Evolutionary conservation across 768 basidiomycete genomes (phyloP), one percentile per base, ranked within the genome.

Genomic region (Rhizopogon sp.): DNA sequence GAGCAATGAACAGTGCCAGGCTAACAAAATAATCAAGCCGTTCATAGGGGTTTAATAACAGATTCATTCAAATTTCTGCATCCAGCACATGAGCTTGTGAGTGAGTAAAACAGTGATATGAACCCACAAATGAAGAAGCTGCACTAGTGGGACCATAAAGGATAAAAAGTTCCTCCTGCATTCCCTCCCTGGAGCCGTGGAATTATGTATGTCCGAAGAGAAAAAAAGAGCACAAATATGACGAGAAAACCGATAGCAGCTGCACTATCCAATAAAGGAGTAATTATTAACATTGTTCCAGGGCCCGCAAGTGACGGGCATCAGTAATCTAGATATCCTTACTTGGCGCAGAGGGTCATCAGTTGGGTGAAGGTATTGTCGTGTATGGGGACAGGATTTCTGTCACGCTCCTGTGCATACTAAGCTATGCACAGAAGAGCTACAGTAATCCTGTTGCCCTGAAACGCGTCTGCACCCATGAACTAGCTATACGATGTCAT

Each of bases 171-270:
- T 97, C 95, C 56, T 87, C 88, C 3, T 68, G 63, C 0, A 85
- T 25, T 5, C 25, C 25, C 25, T 20, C 25, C 25, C 25, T 25
- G 4, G 43, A 95, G 69, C n/a, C 75, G 76, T 0, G 94, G 92
- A 14, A 96, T 76, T n/a, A 90, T 59, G 54, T 77, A 73, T 25
- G 82, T 77, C 44, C 94, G 79, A 13, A 94, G 57, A 0, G 94
- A 95, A 22, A 96, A 76, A 16, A 97, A 78, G 39, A 91, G 69
- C 66, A 90, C 80, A 63, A 95, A 94, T 62, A 97, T 82, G 50
- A 96, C 78, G 0, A 93, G 93, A 67, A 97, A 97, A 1, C 87
- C 91, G 55, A 96, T 93, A 4, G 92, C 93, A 42, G 90, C 93
- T 86, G 65, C 56, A 11, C 39, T 53, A 40, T 31, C 31, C 43